Evolutionary conservation across 768 basidiomycete species (phyloP).

Genomic region (Leucogyrophana mollusca): DNA sequence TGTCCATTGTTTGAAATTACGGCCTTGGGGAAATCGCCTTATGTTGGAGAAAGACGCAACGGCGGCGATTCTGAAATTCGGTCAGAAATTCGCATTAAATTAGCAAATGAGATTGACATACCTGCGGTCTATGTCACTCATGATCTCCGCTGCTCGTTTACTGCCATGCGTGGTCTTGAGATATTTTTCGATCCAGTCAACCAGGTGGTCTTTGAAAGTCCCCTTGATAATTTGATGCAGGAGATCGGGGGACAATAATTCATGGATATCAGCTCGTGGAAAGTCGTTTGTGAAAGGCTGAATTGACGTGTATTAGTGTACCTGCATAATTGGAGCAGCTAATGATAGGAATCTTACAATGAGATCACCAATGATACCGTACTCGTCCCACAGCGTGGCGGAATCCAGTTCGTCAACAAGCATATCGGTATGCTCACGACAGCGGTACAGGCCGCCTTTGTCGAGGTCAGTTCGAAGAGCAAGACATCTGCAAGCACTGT

Average conservation of each 20-base stretch:
- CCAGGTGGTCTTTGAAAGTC: slow-evolving; percentile 42
- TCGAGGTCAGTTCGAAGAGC: slow-evolving; percentile 23
- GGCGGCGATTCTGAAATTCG: slow-evolving; percentile 11
- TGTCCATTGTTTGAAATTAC: slow-evolving; percentile 34
- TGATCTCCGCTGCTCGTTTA: slow-evolving; percentile 18
- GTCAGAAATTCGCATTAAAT: not conserved
- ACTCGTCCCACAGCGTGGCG: slow-evolving; percentile 28
- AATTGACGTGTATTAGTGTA: not conserved
- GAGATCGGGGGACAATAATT: too few species aligned
- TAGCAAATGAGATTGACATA: slow-evolving; percentile 13
- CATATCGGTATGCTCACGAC: slow-evolving; percentile 17
- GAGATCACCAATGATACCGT: slow-evolving; percentile 31
- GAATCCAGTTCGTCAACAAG: slow-evolving; percentile 17
- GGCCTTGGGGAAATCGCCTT: slow-evolving; percentile 22
- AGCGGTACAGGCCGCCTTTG: slow-evolving; percentile 13
- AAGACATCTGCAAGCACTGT: slow-evolving; percentile 24
- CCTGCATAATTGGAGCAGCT: not conserved
- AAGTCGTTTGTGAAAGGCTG: slow-evolving; percentile 7
- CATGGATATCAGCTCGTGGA: slow-evolving; percentile 4
- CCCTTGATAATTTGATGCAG: too few species aligned
- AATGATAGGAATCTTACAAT: too few species aligned
- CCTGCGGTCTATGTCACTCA: slow-evolving; percentile 35
- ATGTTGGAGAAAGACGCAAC: slow-evolving; percentile 14
- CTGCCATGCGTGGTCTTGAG: slow-evolving; percentile 16
- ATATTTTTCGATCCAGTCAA: slow-evolving; percentile 34